A percentile compares a stretch with the other conserved stretches of the same genome.
These are phyloP conservation scores for Apiospora pterosperma DNA, from an alignment of 2,329 filamentous ascomycete genomes.

Conservation along the genomic window DNA sequence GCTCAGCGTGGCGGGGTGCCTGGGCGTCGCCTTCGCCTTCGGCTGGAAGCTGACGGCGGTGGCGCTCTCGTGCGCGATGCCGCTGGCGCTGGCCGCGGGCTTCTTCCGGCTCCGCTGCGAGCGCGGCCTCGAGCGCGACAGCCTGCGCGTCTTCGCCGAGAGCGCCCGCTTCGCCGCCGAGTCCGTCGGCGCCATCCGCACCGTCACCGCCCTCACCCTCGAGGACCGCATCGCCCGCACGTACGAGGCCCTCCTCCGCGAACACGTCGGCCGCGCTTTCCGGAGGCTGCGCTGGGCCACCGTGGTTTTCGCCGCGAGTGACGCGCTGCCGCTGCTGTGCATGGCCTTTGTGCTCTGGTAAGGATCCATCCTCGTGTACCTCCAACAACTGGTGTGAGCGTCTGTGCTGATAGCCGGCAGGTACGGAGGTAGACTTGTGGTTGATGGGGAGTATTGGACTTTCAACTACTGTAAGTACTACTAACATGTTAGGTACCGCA, in stretches of 20 bases:
- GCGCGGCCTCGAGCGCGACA: slow-evolving; percentile 40
- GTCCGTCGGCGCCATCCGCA: slow-evolving; percentile 70
- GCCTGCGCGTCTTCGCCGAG: slow-evolving; percentile 62
- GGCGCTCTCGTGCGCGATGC: slow-evolving; percentile 1
- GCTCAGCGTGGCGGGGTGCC: not conserved
- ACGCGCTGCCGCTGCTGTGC: slow-evolving; percentile 44
- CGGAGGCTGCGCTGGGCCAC: slow-evolving; percentile 59
- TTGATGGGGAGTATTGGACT: slow-evolving; percentile 44
- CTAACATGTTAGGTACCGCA: not conserved
- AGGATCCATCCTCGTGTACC: not conserved
- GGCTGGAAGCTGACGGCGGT: slow-evolving; percentile 3
- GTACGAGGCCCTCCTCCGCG: slow-evolving; percentile 55
- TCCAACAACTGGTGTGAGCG: not conserved
- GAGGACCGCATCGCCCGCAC: slow-evolving; percentile 61
- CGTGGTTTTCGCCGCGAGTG: slow-evolving; percentile 66
- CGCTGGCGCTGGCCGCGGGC: slow-evolving; percentile 17
- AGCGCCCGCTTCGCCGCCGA: slow-evolving; percentile 74
- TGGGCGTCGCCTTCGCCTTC: slow-evolving; percentile 1
- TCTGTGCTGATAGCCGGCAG: slow-evolving; percentile 45
- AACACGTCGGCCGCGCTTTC: slow-evolving; percentile 59
- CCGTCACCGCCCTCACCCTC: slow-evolving; percentile 66
- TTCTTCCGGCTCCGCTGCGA: slow-evolving; percentile 32
- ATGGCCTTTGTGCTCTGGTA: slow-evolving; percentile 31
- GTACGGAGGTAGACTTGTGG: slow-evolving; percentile 63
- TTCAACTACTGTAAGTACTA: slow-evolving; percentile 38